Evolutionary conservation across 2,329 filamentous ascomycete species (phyloP).

Genomic region (Teratosphaeria nubilosa): DNA sequence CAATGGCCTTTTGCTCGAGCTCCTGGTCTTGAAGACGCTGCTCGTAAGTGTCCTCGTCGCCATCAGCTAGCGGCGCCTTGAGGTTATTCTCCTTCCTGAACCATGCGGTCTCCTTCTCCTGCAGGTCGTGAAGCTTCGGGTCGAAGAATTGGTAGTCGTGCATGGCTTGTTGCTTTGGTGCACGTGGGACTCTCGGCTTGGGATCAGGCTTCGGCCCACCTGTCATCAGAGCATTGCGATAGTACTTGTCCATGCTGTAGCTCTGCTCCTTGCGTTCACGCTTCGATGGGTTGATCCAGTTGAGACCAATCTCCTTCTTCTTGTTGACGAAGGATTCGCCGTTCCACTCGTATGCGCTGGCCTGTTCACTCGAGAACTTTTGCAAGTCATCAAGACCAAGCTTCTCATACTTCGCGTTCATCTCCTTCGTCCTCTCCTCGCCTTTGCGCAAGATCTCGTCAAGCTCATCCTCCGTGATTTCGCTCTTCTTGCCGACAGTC

Average conservation of each 20-base stretch:
- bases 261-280: constrained; percentile 96
- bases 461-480: constrained; percentile 79
- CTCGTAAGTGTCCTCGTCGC: constrained; percentile 74
- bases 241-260: constrained; percentile 98
- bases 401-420: constrained; percentile 93
- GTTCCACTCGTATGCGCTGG: constrained; percentile 87
- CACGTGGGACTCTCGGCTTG: constrained; percentile 90
- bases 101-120: constrained; percentile 91
- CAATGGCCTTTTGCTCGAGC: constrained; percentile 82
- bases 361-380: constrained; percentile 90
- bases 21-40: constrained; percentile 81
- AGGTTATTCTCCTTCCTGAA: constrained; percentile 95
- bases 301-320: constrained; percentile 77
- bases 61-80: constrained; percentile 82
- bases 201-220: constrained; percentile 68
- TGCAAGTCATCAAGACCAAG: constrained; percentile 93
- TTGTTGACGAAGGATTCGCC: constrained; percentile 83
- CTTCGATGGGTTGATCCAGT: constrained; percentile 97
- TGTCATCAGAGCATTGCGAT: constrained; percentile 79
- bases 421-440: constrained; percentile 76
- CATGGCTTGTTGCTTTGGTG: constrained; percentile 81
- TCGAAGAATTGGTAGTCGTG: constrained; percentile 99
- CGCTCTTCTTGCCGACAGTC: constrained; percentile 47
- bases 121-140: constrained; percentile 68
- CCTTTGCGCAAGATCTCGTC: constrained; percentile 79